These are phyloP conservation scores for Colletotrichum orchidophilum DNA, from an alignment of 2,329 filamentous ascomycete genomes.

Conservation along the genomic window DNA sequence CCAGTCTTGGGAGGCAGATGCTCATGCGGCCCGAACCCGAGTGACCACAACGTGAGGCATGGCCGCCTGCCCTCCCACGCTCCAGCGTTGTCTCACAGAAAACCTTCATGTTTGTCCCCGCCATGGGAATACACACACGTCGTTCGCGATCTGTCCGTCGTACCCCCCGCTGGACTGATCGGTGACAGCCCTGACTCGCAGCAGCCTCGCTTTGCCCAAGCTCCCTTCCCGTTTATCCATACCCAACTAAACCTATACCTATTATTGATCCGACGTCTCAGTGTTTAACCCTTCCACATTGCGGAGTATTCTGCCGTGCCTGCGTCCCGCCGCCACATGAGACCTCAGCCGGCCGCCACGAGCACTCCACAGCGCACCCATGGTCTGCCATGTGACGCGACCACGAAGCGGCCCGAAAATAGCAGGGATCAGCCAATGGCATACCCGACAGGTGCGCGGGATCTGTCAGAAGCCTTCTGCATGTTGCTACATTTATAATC, in stretches of 20 bases:
- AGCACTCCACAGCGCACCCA: not conserved
- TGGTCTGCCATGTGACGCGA: slow-evolving; percentile 18
- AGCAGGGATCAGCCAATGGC: slow-evolving; percentile 4
- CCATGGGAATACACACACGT: too few species aligned
- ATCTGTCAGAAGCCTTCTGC: not conserved
- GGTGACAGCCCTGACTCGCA: not conserved
- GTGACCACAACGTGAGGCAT: not conserved
- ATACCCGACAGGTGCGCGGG: not conserved
- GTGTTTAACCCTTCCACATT: not conserved
- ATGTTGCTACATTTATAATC: not conserved
- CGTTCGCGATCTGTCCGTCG: slow-evolving; percentile 15
- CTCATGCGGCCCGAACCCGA: not conserved
- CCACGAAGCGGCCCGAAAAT: not conserved
- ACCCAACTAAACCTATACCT: too few species aligned
- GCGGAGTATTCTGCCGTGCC: not conserved
- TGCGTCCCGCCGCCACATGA: not conserved
- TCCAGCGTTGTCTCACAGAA: not conserved
- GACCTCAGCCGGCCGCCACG: not conserved
- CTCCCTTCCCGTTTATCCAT: not conserved
- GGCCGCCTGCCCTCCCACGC: not conserved
- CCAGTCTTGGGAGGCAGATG: not conserved
- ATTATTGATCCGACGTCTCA: too few species aligned
- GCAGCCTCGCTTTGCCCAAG: not conserved
- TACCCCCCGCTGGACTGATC: slow-evolving; percentile 1
- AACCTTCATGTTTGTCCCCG: not conserved